Percentiles rank a stretch among this genome's conserved stretches.
Evolutionary conservation across 2,329 filamentous ascomycete species (phyloP).

Genomic region (Fonsecaea pugnacius): DNA sequence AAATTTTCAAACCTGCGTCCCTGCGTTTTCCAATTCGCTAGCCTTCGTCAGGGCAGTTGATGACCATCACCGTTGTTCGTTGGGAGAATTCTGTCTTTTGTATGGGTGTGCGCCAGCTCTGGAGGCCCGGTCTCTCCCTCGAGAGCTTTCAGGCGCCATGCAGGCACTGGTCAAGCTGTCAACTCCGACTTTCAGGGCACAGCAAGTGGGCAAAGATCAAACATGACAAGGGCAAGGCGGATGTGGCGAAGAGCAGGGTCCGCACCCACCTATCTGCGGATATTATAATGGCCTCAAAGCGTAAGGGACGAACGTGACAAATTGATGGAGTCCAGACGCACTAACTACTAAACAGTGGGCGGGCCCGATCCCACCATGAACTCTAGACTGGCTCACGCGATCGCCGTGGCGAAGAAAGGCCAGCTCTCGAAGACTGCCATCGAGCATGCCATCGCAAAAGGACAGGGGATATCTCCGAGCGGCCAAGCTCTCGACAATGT

Average conservation of each 20-base stretch:
- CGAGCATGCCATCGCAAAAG: constrained; percentile 82
- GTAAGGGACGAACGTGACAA: constrained; percentile 50
- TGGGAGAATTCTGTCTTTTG: constrained; percentile 12
- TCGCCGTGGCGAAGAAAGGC: constrained; percentile 79
- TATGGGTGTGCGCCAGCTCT: constrained; percentile 24
- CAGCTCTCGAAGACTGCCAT: constrained; percentile 84
- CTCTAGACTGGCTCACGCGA: constrained; percentile 71
- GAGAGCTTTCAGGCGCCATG: constrained; percentile 27
- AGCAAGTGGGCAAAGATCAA: constrained; percentile 96
- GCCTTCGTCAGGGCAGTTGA: neutral
- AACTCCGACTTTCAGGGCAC: constrained; percentile 64
- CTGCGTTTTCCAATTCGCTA: neutral
- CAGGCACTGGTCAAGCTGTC: constrained; percentile 30
- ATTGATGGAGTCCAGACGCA: neutral
- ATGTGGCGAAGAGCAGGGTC: constrained; percentile 72
- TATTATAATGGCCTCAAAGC: constrained; percentile 74
- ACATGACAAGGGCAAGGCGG: constrained; percentile 88
- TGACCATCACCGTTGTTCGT: neutral
- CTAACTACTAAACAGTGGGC: constrained; percentile 61
- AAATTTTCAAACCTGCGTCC: neutral
- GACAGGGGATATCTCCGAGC: constrained; percentile 77
- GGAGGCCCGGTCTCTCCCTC: constrained; percentile 18
- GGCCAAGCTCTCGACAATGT: constrained; percentile 71
- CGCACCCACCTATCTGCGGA: constrained; percentile 71
- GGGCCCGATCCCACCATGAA: constrained; percentile 76